Evolutionary conservation across 108 stramenopile species (phyloP), one percentile per base, ranked within the genome.

Genomic region (Pseudonitzschia multistriata): DNA sequence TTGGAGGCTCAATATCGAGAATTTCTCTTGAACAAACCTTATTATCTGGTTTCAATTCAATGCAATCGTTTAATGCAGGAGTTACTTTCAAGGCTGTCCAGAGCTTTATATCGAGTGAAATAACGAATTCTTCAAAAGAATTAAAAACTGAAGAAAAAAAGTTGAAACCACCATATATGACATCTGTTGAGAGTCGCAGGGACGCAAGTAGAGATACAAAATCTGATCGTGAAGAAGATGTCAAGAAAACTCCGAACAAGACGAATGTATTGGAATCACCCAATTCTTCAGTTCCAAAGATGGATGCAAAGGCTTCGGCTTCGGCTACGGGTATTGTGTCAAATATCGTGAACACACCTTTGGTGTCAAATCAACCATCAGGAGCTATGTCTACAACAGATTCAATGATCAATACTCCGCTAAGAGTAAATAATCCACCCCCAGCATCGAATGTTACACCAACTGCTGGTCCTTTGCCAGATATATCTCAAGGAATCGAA

Each of bases 1-100:
- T 70, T 17, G 74, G 74, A 31, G 74, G 74, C 10, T 73, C 62
- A 25, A 17, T 79, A 11, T 73, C 72, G n/a, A 49, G 71, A 35
- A 30, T 48, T 3, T 48, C 62, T 28, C 22, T 79, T 2, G 78
- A 79, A 27, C 67, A 60, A 29, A 57, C 55, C 24, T 57, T 57
- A 8, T 33, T 57, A 29, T 57, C 55, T 29, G 55, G 30, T 25
- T 57, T 57, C 55, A 57, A 57, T 33, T 25, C 55, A 29, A 34
- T 57, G 55, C 55, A n/a, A 33, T 60, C 71, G 56, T 47, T 64
- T 42, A 15, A 53, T 57, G 61, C 78, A 1, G 50, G 65, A 24
- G 29, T 40, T 2, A 49, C 53, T 57, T 79, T 79, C 45, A 39
- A 31, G 37, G 30, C 64, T 21, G 67, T 79, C 35, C 71, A 73